phyloP scores from a whole-genome alignment of 148 eudicot species.

The Rhododendron mucronatum region DNA sequence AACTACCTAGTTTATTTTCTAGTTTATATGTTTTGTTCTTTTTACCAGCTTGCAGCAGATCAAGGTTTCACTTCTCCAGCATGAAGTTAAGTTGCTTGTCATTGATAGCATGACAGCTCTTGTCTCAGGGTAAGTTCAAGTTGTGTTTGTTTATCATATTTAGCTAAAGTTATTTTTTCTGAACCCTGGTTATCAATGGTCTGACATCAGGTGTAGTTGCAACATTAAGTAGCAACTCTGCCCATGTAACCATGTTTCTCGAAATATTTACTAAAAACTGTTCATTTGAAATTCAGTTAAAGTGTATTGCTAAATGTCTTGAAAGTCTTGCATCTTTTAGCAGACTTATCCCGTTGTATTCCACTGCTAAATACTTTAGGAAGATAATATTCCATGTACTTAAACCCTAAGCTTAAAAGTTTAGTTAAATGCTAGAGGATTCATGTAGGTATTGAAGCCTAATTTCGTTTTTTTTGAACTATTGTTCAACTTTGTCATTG shows the following conservation, averaged over 20 bases:
- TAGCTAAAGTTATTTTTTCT: neutral
- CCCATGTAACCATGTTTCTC: neutral
- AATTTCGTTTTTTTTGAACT: neutral
- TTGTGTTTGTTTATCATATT: neutral
- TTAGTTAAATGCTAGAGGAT: neutral
- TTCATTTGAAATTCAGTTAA: neutral
- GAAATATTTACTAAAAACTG: neutral
- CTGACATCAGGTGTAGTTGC: neutral
- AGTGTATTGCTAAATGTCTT: neutral
- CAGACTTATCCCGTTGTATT: neutral
- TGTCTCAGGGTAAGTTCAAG: slow-evolving; percentile 50
- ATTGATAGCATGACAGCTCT: slow-evolving; percentile 91
- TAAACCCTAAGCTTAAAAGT: neutral
- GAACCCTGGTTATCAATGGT: no score
- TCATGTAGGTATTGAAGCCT: neutral
- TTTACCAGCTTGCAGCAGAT: slow-evolving; percentile 75
- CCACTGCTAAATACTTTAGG: neutral
- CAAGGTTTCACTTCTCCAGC: slow-evolving; percentile 62
- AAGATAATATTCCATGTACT: neutral
- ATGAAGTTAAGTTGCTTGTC: slow-evolving; percentile 70
- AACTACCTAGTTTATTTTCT: neutral
- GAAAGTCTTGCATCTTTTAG: neutral
- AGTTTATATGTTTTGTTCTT: neutral
- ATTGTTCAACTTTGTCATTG: neutral
- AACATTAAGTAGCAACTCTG: neutral